Percentiles rank a stretch among this genome's conserved stretches.
Evolutionary conservation across 2,329 filamentous ascomycete species (phyloP).

Genomic region (Paecilomyces formosus): DNA sequence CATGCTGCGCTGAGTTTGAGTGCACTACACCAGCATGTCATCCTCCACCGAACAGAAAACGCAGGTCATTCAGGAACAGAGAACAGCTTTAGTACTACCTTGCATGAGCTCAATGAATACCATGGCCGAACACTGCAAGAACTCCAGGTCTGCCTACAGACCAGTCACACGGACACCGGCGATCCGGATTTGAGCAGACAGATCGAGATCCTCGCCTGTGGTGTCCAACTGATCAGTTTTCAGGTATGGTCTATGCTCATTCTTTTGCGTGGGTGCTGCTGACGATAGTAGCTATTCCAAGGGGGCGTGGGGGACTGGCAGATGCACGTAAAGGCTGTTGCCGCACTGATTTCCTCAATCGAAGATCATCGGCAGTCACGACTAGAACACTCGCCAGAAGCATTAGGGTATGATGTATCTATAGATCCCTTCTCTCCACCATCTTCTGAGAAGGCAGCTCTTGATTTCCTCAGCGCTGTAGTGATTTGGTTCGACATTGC

Average conservation of each 20-base stretch:
- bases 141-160: constrained; percentile 6
- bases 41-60: constrained; percentile 1
- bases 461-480: constrained; percentile 6
- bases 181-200: constrained; percentile 2
- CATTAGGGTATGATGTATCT: neutral
- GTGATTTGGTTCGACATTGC: constrained; percentile 10
- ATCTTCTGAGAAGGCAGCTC: constrained; percentile 2
- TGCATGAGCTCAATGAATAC: constrained; percentile 7
- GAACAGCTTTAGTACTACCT: constrained; percentile 1
- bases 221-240: constrained; percentile 10
- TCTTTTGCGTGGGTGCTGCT: neutral
- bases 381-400: neutral
- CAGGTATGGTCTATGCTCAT: constrained; percentile 2
- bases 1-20: constrained; percentile 10
- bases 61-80: neutral
- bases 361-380: neutral
- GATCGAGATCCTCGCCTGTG: constrained; percentile 9
- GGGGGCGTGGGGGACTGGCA: constrained; percentile 11
- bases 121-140: constrained; percentile 7
- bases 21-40: constrained; percentile 8
- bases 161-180: constrained; percentile 2
- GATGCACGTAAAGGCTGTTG: constrained; percentile 8
- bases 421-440: neutral
- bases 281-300: constrained; percentile 7
- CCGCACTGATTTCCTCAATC: constrained; percentile 4